Evolutionary conservation across 148 eudicot species (phyloP), one percentile per base, ranked within the genome.

Genomic region (Simmondsia chinensis): DNA sequence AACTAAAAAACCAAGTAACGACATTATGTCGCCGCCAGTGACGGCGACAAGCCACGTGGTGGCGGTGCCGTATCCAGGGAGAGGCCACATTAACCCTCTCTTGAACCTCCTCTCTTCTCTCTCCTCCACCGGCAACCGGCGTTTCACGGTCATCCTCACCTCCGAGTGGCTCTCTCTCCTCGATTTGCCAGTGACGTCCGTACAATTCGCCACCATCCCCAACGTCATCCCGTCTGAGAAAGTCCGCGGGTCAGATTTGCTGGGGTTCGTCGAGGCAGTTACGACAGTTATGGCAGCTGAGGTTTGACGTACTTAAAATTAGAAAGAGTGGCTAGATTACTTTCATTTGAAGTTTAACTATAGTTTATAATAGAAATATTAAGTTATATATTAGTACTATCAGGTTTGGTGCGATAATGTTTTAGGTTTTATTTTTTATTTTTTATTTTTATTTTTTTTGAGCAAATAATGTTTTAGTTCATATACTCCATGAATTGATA

Each of bases 61-160:
- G 12, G 69, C 43, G 23, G 14, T 64, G 25, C 63, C 69, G 20
- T 64, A 43, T 15, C 63, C 63, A 0, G 69, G 63, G 2, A 35
- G 69, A 10, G 69, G 69, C 46, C 69, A 64, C 48, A 39, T 57
- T 41, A 64, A 64, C 50, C 69, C 69, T 4, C 42, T 64, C 52
- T 41, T 64, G 63, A 64, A 36, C 52, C 30, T 64, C 37, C 55
- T 61, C 50, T 39, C 39, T 23, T 12, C 15, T 2, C 15, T 55
- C 24, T 18, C 39, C 2, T 48, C 33, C 6, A 29, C 12, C 27
- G 2, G 12, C 14, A 13, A 13, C 24, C 9, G 56, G 7, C 26
- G 15, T 13, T 10, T 63, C 9, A 21, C 46, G 1, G 33, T 63
- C 23, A 41, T 63, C 28, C 38, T 56, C 17, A 64, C 63, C 0